Conservation (phyloP, 495 filamentous ascomycete species). For the Aspergillus homomorphus region DNA sequence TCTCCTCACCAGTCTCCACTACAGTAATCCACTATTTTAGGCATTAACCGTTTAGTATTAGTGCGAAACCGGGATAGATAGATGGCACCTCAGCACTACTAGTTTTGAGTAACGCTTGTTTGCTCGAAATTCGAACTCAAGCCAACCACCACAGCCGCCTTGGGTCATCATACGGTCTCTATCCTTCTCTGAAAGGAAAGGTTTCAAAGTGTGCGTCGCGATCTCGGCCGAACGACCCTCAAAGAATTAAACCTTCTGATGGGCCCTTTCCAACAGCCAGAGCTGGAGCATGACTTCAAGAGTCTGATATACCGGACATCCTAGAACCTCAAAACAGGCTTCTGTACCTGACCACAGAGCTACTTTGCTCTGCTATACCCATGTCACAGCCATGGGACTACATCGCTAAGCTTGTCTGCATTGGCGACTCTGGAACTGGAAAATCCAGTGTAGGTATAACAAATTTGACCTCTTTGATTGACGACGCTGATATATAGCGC, state of each 20-base stretch:
- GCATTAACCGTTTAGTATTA: neutral
- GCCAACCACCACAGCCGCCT: neutral
- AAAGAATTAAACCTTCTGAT: neutral
- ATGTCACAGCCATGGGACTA: conserved; percentile 90
- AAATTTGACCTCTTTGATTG: neutral
- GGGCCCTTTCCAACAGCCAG: conserved; percentile 1
- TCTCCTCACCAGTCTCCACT: neutral
- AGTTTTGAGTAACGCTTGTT: neutral
- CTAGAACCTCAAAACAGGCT: conserved; percentile 1
- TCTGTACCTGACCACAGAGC: neutral
- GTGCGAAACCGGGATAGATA: neutral
- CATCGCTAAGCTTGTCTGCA: conserved; percentile 96
- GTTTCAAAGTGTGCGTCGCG: neutral
- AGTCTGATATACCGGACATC: conserved; percentile 14
- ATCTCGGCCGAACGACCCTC: neutral
- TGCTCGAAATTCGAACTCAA: neutral
- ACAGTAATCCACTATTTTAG: neutral
- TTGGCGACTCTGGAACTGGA: conserved; percentile 91
- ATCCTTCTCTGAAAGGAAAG: neutral
- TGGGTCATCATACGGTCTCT: neutral
- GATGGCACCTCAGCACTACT: neutral
- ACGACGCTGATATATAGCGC: conserved; percentile 14
- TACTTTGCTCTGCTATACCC: conserved; percentile 35
- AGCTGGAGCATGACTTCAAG: conserved; percentile 20
- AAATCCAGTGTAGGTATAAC: conserved; percentile 66